A percentile compares a stretch with the other conserved stretches of the same genome.
phyloP scores from a whole-genome alignment of 2,329 filamentous ascomycete genomes.

The Rasamsonia emersonii region DNA sequence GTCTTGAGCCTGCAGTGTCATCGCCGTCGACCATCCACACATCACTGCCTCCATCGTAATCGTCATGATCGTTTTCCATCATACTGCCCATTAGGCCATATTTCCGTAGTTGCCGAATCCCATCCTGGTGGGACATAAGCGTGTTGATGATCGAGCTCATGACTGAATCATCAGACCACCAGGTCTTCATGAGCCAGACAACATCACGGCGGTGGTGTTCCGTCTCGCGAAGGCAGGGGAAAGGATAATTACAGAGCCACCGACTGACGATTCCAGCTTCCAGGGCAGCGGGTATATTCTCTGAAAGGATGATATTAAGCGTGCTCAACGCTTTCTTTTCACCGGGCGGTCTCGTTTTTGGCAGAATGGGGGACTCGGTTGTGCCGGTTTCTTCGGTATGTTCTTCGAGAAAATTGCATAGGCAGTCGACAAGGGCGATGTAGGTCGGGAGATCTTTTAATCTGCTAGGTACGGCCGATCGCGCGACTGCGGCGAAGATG shows the following conservation, averaged over 20 bases:
- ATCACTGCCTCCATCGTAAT: constrained; percentile 44
- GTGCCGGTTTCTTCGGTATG: constrained; percentile 25
- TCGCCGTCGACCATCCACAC: constrained; percentile 45
- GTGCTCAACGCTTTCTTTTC: constrained; percentile 39
- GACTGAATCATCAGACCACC: constrained; percentile 33
- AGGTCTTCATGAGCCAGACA: constrained; percentile 32
- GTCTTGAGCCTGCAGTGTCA: constrained; percentile 38
- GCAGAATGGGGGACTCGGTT: constrained; percentile 30
- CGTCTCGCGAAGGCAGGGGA: constrained; percentile 46
- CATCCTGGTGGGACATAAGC: constrained; percentile 29
- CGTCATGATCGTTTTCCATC: constrained; percentile 46
- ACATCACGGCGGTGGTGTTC: constrained; percentile 37
- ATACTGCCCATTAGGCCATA: constrained; percentile 35
- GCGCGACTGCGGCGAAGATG: constrained; percentile 20
- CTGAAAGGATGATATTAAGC: constrained; percentile 55
- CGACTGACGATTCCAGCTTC: constrained; percentile 59
- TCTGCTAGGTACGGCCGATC: constrained; percentile 25
- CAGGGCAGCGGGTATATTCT: constrained; percentile 49
- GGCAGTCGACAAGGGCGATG: constrained; percentile 32
- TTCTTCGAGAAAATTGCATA: constrained; percentile 33
- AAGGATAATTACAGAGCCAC: constrained; percentile 67
- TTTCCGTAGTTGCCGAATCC: constrained; percentile 32
- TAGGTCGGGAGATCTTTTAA: constrained; percentile 29
- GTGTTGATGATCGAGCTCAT: constrained; percentile 37
- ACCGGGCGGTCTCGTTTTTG: constrained; percentile 31